A percentile compares a stretch with the other conserved stretches of the same genome.
These are phyloP conservation scores for Porcisia deanei DNA, from an alignment of 208 protist species.

Conservation along the genomic window DNA sequence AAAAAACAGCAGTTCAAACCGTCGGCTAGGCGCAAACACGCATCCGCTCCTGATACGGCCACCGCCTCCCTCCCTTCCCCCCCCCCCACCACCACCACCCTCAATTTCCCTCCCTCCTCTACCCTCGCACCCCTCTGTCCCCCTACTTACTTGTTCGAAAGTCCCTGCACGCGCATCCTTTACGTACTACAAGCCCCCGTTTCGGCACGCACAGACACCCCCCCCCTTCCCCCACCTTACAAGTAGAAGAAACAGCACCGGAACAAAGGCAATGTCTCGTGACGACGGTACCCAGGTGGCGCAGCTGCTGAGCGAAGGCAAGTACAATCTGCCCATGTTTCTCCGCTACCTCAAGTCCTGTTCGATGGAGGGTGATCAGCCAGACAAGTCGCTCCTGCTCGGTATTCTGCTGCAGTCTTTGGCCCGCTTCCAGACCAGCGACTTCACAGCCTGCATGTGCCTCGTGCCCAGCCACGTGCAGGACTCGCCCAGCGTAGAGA, in stretches of 20 bases:
- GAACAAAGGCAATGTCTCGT: constrained; percentile 25
- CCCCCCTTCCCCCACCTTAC: neutral
- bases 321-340: constrained; percentile 83
- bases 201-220: neutral
- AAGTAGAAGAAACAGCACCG: neutral
- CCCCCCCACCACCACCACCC: neutral
- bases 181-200: neutral
- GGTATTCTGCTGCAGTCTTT: constrained; percentile 83
- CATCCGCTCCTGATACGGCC: neutral
- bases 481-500: constrained; percentile 70
- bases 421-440: constrained; percentile 82
- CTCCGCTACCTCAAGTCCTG: constrained; percentile 80
- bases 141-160: neutral
- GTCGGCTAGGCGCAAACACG: neutral
- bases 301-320: constrained; percentile 78
- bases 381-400: constrained; percentile 76
- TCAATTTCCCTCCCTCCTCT: too few relatives aligned
- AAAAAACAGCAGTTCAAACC: neutral
- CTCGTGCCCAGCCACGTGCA: constrained; percentile 84
- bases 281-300: constrained; percentile 72
- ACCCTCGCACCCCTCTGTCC: neutral
- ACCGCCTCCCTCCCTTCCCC: neutral
- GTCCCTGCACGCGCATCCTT: neutral
- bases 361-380: constrained; percentile 58
- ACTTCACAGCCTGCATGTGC: constrained; percentile 88